Evolutionary conservation across 2,329 filamentous ascomycete species (phyloP).

Genomic region (Blumeria graminis): DNA sequence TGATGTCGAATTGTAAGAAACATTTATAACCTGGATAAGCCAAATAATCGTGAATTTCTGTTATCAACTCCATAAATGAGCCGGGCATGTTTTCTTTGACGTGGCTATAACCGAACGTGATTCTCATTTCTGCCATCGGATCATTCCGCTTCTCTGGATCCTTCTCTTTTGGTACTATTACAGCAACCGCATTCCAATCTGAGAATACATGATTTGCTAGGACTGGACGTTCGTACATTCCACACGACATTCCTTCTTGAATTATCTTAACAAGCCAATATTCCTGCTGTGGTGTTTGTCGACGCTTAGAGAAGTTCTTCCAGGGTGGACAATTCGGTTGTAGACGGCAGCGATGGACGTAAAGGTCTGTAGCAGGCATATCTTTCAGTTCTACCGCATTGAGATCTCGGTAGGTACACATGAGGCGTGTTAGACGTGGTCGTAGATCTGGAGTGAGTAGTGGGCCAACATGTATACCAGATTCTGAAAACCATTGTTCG

Average conservation of each 20-base stretch:
- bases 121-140: neutral
- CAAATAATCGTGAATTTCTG: constrained; percentile 1
- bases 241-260: neutral
- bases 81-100: constrained; percentile 1
- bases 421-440: no score
- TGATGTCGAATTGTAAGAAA: neutral
- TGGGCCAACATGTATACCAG: no score
- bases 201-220: neutral
- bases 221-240: neutral
- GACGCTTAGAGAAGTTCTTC: neutral
- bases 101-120: constrained; percentile 1
- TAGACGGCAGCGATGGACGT: no score
- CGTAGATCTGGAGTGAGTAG: no score
- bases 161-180: neutral
- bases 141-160: neutral
- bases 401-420: no score
- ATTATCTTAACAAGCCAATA: neutral
- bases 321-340: neutral
- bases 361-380: no score
- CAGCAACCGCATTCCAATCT: neutral
- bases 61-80: neutral
- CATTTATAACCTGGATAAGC: neutral
- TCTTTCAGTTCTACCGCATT: no score
- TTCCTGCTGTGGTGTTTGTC: neutral
- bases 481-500: neutral